Percentiles rank a stretch among this genome's conserved stretches.
These are phyloP conservation scores for Syzygium grande DNA, from an alignment of 345 rosid species.

Conservation along the genomic window DNA sequence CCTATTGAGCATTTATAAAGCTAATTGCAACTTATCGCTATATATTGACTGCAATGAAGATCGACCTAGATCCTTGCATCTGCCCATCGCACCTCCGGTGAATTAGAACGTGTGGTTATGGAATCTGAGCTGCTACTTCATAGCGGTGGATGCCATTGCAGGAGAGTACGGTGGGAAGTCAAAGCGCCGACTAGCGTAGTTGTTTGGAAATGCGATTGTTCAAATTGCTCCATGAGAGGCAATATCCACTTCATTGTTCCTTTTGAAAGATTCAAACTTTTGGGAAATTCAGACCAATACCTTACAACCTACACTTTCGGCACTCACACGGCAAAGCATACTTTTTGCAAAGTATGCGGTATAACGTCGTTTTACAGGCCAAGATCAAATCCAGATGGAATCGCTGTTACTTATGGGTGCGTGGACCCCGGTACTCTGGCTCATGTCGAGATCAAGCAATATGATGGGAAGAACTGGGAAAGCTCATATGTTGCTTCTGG, in stretches of 20 bases:
- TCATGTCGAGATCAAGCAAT: slow-evolving; percentile 48
- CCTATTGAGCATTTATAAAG: not conserved
- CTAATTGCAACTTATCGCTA: not conserved
- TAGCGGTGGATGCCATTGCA: slow-evolving; percentile 76
- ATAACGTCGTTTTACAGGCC: slow-evolving; percentile 71
- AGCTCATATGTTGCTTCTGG: slow-evolving; percentile 20
- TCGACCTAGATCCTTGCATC: not conserved
- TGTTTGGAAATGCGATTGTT: slow-evolving; percentile 73
- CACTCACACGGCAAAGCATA: slow-evolving; percentile 74
- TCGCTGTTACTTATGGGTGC: slow-evolving; percentile 54
- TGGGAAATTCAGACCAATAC: slow-evolving; percentile 52
- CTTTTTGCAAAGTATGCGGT: slow-evolving; percentile 80
- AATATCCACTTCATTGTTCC: slow-evolving; percentile 62
- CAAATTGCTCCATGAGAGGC: slow-evolving; percentile 77
- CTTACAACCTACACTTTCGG: slow-evolving; percentile 72
- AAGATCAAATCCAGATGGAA: slow-evolving; percentile 68
- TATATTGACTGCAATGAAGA: not conserved
- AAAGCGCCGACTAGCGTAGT: slow-evolving; percentile 43
- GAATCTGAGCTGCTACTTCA: slow-evolving; percentile 33
- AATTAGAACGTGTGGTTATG: slow-evolving; percentile 16
- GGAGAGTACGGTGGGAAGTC: slow-evolving; percentile 62
- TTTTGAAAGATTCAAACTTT: slow-evolving; percentile 39
- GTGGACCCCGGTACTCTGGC: slow-evolving; percentile 58
- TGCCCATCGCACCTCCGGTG: not conserved
- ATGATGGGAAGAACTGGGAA: slow-evolving; percentile 76